These are phyloP conservation scores for Dipteronia dyeriana DNA, from an alignment of 345 rosid genomes.

Conservation along the genomic window DNA sequence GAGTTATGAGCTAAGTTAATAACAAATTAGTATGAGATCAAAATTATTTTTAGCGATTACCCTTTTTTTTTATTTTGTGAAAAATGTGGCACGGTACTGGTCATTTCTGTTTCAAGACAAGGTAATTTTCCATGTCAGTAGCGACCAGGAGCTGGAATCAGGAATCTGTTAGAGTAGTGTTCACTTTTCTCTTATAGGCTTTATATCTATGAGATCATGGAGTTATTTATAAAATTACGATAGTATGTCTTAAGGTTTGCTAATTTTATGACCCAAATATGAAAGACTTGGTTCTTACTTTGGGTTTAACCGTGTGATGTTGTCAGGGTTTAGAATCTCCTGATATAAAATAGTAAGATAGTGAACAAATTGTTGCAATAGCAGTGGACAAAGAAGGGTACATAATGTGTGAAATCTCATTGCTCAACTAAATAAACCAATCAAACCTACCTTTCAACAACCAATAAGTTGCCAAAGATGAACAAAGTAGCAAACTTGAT, in stretches of 20 bases:
- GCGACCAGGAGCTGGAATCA: background rate
- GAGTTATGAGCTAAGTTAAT: background rate
- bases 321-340: background rate
- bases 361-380: background rate
- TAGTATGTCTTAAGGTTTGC: background rate
- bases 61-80: background rate
- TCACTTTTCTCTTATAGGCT: too few species aligned
- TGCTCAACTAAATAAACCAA: background rate
- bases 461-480: slow-evolving; percentile 85
- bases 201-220: background rate
- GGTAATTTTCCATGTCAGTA: background rate
- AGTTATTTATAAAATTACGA: background rate
- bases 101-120: background rate
- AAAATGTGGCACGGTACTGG: too few species aligned
- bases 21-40: background rate
- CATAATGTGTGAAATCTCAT: background rate
- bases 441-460: slow-evolving; percentile 79
- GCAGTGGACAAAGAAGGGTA: background rate
- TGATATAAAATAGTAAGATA: too few species aligned
- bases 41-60: background rate
- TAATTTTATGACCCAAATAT: background rate
- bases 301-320: background rate
- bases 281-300: background rate
- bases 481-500: slow-evolving; percentile 87
- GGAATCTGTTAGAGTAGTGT: background rate